Evolutionary conservation across 306 rosid genomes (phyloP).

Genomic region (Sphenostylis stenocarpa): DNA sequence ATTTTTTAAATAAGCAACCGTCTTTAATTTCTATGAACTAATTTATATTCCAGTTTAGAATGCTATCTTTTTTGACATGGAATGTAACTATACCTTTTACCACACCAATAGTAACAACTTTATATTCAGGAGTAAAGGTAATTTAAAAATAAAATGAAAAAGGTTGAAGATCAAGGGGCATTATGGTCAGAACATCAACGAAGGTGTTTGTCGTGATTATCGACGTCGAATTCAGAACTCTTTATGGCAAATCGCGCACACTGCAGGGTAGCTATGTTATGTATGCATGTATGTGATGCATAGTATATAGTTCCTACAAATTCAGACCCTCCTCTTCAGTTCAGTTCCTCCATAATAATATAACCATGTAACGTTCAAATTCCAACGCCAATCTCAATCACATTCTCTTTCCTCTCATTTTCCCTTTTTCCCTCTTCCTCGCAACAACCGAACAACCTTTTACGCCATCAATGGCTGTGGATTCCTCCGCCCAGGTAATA

Average conservation of each 20-base stretch:
- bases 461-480: constrained; percentile 42
- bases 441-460: background rate
- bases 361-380: constrained; percentile 50
- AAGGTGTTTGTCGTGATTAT: constrained; percentile 41
- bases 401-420: constrained; percentile 21
- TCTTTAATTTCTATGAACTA: no score
- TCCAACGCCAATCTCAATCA: constrained; percentile 10
- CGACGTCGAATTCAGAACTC: constrained; percentile 39
- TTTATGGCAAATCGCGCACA: constrained; percentile 44
- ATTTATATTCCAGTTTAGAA: no score
- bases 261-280: background rate
- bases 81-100: no score
- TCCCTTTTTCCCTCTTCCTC: background rate
- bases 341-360: constrained; percentile 1
- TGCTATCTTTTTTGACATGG: no score
- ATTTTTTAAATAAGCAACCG: no score
- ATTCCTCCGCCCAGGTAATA: constrained; percentile 50
- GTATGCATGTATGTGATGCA: no score
- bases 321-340: background rate
- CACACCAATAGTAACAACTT: no score
- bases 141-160: no score
- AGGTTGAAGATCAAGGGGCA: no score
- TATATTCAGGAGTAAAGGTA: no score
- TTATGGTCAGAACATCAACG: constrained; percentile 32
- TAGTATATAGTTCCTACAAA: background rate